A percentile compares a stretch with the other conserved stretches of the same genome.
phyloP scores from a whole-genome alignment of 352 stramenopile genomes.

The Globisporangium carolinianum region DNA sequence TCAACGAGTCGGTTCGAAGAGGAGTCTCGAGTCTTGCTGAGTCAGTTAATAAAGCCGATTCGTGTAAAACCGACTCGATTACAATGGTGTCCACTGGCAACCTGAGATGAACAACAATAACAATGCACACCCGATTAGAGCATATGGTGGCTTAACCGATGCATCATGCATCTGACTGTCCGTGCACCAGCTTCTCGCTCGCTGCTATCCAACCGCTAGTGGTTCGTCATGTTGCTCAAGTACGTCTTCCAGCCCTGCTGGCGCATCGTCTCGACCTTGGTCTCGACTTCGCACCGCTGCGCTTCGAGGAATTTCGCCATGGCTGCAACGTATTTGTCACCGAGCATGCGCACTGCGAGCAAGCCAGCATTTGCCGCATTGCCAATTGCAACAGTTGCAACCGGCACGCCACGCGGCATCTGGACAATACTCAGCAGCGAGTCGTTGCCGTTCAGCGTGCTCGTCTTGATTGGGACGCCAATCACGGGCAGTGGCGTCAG shows the following conservation, averaged over 20 bases:
- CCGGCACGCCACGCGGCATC: slow-evolving; percentile 97
- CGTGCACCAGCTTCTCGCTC: not conserved
- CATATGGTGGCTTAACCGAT: too few species aligned
- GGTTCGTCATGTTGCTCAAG: slow-evolving; percentile 60
- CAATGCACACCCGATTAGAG: too few species aligned
- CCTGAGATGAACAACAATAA: too few species aligned
- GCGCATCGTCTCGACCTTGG: slow-evolving; percentile 87
- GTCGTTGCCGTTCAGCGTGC: slow-evolving; percentile 95
- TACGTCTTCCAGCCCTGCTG: slow-evolving; percentile 89
- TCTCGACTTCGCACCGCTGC: slow-evolving; percentile 91
- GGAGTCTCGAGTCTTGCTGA: too few species aligned
- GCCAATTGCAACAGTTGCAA: slow-evolving; percentile 97
- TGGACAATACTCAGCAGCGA: slow-evolving; percentile 98
- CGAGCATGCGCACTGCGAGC: slow-evolving; percentile 95
- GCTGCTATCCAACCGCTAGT: slow-evolving; percentile 11
- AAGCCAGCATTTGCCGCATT: slow-evolving; percentile 97
- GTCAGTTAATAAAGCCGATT: too few species aligned
- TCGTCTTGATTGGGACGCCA: slow-evolving; percentile 97
- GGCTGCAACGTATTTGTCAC: slow-evolving; percentile 62
- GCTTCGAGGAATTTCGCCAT: slow-evolving; percentile 92
- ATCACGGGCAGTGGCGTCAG: slow-evolving; percentile 89
- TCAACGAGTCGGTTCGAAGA: too few species aligned
- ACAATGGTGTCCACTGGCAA: too few species aligned
- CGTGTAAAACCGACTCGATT: too few species aligned
- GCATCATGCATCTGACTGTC: not conserved